Evolutionary conservation across 2,329 filamentous ascomycete species (phyloP).

Genomic region (Scytalidium lignicola): DNA sequence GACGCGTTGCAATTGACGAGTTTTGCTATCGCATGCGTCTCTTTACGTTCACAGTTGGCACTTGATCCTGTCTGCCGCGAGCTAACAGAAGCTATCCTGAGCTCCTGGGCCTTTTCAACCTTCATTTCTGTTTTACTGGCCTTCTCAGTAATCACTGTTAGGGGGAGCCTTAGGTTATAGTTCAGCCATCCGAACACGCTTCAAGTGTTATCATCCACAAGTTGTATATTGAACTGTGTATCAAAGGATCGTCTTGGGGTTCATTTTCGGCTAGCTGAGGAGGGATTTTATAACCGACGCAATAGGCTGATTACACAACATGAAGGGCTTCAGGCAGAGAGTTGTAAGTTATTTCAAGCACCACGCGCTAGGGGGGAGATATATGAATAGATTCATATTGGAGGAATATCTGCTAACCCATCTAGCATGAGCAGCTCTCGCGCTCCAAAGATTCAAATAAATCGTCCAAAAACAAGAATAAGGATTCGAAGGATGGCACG

Average conservation of each 20-base stretch:
- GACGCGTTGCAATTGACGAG: neutral
- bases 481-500: constrained; percentile 69
- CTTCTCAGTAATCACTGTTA: too few relatives aligned
- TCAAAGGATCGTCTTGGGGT: too few relatives aligned
- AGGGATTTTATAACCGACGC: neutral
- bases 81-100: neutral
- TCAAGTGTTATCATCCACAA: too few relatives aligned
- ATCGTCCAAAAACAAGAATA: constrained; percentile 67
- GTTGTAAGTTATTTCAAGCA: constrained; percentile 62
- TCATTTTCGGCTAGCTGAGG: neutral
- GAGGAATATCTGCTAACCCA: constrained; percentile 36
- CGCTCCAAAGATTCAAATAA: constrained; percentile 82
- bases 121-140: too few relatives aligned
- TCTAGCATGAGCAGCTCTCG: constrained; percentile 77
- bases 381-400: too few relatives aligned
- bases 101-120: too few relatives aligned
- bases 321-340: constrained; percentile 97
- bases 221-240: too few relatives aligned
- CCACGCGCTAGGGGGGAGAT: neutral
- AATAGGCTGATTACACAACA: constrained; percentile 45
- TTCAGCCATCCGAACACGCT: too few relatives aligned
- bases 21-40: neutral
- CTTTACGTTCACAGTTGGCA: neutral
- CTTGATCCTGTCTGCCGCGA: neutral
- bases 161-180: too few relatives aligned